Evolutionary conservation across 2,329 filamentous ascomycete genomes (phyloP), one percentile per base, ranked within the genome.

Genomic region (Chrysoporthe deuterocubensis): DNA sequence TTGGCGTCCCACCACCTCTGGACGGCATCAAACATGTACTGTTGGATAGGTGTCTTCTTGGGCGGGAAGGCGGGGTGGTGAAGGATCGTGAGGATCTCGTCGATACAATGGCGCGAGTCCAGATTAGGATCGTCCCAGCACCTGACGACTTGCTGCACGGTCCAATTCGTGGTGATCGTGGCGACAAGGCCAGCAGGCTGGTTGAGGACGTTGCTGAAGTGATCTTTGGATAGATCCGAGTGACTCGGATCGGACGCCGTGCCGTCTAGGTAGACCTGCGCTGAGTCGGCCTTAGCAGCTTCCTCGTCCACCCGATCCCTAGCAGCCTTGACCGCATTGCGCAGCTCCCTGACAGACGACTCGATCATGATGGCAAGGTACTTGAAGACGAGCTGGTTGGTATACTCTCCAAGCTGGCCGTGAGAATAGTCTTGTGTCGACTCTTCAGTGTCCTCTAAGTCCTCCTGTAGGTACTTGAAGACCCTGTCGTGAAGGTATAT

Each of bases 41-140:
- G 80, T 71, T 92, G 90, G 11, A 89, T 82, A 76, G 72, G 81
- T 79, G 73, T 90, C 83, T 59, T 89, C 65, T 64, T 72, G 67
- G 71, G 59, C 64, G 75, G 84, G 32, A 89, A 78, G 0, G 87
- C 87, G 0, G 90, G 90, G 73, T 92, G 90, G 74, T 92, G 90
- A 77, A 92, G 89, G 11, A 90, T 84, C 6, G 82, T 81, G 52
- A 87, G 76, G 64, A 90, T 85, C 69, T 92, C 89, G 62, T 87
- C 78, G 50, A 92, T 77, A 1, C 91, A 86, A 73, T 88, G 83
- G 9, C 90, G 81, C 18, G 89, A 86, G 0, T 88, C 83, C 3
- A 90, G 81, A 56, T 87, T 83, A 0, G 85, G 83, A 73, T 92
- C 84, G 70, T 92, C 87, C 88, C 89, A 92, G 48, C 89, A 90